phyloP scores from a whole-genome alignment of 75 land plant genomes.

The Chamaecyparis obtusa region DNA sequence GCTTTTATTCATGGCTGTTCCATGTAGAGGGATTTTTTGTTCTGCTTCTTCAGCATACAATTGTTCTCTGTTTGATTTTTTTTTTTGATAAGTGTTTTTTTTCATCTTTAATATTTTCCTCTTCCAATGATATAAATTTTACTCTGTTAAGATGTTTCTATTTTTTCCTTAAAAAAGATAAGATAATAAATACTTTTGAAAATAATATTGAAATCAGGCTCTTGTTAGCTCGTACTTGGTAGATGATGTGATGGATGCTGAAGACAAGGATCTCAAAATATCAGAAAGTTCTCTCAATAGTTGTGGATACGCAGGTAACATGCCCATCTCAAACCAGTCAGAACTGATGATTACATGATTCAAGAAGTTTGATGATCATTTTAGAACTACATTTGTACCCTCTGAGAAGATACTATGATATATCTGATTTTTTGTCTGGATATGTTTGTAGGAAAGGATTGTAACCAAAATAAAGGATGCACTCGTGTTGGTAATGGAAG shows the following conservation, averaged over 20 bases:
- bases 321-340: neutral
- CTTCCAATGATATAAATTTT: neutral
- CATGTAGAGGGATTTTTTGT: neutral
- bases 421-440: neutral
- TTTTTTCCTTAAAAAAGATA: neutral
- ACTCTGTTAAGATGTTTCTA: neutral
- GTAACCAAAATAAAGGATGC: neutral
- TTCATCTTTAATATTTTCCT: neutral
- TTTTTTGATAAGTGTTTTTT: neutral
- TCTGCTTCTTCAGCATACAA: neutral
- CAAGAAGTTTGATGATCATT: neutral
- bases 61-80: neutral
- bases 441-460: slow-evolving; percentile 4
- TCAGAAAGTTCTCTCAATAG: neutral
- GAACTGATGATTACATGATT: neutral
- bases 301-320: neutral
- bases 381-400: neutral
- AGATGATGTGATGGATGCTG: slow-evolving; percentile 50
- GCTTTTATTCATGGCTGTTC: neutral
- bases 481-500: neutral
- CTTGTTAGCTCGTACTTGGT: slow-evolving; percentile 60
- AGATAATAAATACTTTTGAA: neutral
- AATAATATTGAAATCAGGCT: slow-evolving; percentile 30
- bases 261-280: slow-evolving; percentile 16
- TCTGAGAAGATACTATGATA: neutral